Evolutionary conservation across 2,329 filamentous ascomycete genomes (phyloP), one percentile per base, ranked within the genome.

Genomic region (Talaromyces pinophilus): DNA sequence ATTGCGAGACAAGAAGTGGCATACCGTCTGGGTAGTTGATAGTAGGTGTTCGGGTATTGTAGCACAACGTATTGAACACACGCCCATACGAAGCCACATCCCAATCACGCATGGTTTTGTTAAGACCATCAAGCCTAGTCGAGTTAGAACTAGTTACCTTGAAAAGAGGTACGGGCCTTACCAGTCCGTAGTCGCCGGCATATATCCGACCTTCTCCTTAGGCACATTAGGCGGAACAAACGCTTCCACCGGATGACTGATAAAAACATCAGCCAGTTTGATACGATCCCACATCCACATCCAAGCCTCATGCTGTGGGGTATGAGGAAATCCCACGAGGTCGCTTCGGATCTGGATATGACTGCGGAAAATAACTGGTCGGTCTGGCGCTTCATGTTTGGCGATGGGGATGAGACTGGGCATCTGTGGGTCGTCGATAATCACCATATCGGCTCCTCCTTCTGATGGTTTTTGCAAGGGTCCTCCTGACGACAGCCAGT

Each of bases 401-500:
- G 92, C 89, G 40, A 94, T 81, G 3, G 89, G 88, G 63, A 94
- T 92, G 44, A 95, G 82, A 5, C 86, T 87, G 2, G 91, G 91
- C 91, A 94, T 94, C 77, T 95, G 92, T 1, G 91, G 91, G 71
- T 95, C 92, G 71, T 95, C 92, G 62, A 94, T 87, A 68, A 94
- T 84, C 67, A 95, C 84, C 38, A 94, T 81, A 76, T 94, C 88
- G 10, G 91, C 91, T 68, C 91, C 91, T 13, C 91, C 91, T 61
- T 91, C 84, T 25, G 85, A 83, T 0, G 86, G 85, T 38, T 86
- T 79, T 1, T 84, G 82, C 11, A 95, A 81, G 4, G 91, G 90
- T 0, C 91, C 91, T 2, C 86, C 87, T 11, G 87, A 80, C 2
- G 82, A 83, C 28, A 90, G 83, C 92, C 92, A 95, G 76, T 91